Conservation (phyloP, 2,329 filamentous ascomycete species). For the Neoascochyta sp. region DNA sequence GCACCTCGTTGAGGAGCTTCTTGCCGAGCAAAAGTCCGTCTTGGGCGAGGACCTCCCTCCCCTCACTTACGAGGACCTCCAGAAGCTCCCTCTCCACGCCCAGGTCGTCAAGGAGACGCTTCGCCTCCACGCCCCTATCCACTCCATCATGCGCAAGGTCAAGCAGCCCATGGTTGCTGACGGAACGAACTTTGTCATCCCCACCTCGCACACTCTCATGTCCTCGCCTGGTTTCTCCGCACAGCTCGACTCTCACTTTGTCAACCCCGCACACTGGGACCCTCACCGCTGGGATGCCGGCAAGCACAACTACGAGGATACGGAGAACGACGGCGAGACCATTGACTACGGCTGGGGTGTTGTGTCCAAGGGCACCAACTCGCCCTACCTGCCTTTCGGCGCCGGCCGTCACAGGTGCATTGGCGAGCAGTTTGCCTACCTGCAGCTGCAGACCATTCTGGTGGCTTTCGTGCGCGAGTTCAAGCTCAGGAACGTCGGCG, state of each 20-base stretch:
- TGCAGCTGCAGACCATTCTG: slow-evolving; percentile 83
- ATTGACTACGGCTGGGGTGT: slow-evolving; percentile 92
- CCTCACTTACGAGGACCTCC: slow-evolving; percentile 72
- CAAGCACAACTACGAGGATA: slow-evolving; percentile 42
- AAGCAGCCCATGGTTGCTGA: slow-evolving; percentile 82
- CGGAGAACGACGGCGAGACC: slow-evolving; percentile 60
- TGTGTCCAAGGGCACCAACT: slow-evolving; percentile 83
- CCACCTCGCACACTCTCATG: slow-evolving; percentile 74
- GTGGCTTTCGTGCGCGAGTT: slow-evolving; percentile 73
- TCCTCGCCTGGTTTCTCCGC: slow-evolving; percentile 81
- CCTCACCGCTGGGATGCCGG: slow-evolving; percentile 83
- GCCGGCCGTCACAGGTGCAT: slow-evolving; percentile 92
- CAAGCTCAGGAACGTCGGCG: slow-evolving; percentile 73
- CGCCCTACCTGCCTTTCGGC: slow-evolving; percentile 90
- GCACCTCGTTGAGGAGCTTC: slow-evolving; percentile 74
- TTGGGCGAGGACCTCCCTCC: slow-evolving; percentile 72
- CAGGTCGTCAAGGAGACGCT: slow-evolving; percentile 90
- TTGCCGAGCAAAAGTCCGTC: slow-evolving; percentile 71
- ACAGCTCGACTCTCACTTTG: slow-evolving; percentile 70
- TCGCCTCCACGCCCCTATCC: slow-evolving; percentile 85
- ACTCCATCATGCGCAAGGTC: slow-evolving; percentile 90
- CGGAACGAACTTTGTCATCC: slow-evolving; percentile 78
- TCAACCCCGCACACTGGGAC: slow-evolving; percentile 78
- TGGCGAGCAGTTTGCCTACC: slow-evolving; percentile 92
- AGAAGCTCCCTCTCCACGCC: slow-evolving; percentile 74